phyloP scores from a whole-genome alignment of 371 early-diverging fungal species.

The Umbelopsis sp. region DNA sequence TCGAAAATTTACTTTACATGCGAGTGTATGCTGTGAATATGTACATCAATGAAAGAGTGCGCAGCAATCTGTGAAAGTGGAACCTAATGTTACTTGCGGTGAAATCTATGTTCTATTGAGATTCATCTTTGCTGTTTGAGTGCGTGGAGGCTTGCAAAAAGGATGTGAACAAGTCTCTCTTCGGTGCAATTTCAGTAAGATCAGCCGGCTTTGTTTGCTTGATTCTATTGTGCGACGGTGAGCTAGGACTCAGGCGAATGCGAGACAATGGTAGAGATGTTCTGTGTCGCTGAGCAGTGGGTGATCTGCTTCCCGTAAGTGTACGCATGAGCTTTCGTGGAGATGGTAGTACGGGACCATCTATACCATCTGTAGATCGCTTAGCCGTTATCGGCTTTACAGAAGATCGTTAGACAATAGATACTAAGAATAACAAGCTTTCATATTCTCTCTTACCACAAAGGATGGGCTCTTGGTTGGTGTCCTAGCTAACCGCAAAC shows the following conservation, averaged over 20 bases:
- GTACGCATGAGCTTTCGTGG: slow-evolving; percentile 17
- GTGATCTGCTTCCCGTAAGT: not conserved
- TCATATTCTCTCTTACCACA: not conserved
- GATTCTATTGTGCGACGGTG: slow-evolving; percentile 3
- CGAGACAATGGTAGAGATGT: slow-evolving; percentile 3
- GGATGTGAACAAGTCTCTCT: slow-evolving; percentile 9
- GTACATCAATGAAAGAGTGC: no score
- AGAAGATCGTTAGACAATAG: no score
- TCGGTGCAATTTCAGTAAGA: slow-evolving; percentile 2
- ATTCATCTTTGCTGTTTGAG: not conserved
- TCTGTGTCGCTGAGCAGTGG: not conserved
- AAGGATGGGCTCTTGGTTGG: not conserved
- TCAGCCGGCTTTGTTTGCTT: not conserved
- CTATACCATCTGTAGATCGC: slow-evolving; percentile 1
- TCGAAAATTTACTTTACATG: no score
- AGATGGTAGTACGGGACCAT: not conserved
- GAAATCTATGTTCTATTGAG: not conserved
- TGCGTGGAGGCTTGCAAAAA: not conserved
- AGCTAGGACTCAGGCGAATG: not conserved
- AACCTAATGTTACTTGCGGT: no score
- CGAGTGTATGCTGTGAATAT: no score
- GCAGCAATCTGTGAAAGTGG: no score
- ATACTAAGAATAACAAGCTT: not conserved
- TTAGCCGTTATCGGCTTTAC: not conserved
- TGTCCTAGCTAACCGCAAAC: slow-evolving; percentile 10